Percentiles rank a stretch among this genome's conserved stretches.
phyloP scores from a whole-genome alignment of 106 monocot genomes.

The Acanthochlamys bracteata region DNA sequence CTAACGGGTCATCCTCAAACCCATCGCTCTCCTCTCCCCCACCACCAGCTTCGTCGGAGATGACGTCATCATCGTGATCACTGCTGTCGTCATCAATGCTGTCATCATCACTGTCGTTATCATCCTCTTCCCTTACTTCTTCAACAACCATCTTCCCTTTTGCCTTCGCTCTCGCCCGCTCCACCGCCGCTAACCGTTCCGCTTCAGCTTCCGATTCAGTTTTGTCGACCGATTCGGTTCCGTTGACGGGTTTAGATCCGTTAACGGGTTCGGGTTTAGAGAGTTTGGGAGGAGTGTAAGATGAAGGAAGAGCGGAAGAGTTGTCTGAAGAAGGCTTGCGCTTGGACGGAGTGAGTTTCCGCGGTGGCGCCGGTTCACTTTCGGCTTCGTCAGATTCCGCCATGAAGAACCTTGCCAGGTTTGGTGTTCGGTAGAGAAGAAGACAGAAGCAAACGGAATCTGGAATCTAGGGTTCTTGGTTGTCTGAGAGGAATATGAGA shows the following conservation, averaged over 20 bases:
- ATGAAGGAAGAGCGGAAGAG: no score
- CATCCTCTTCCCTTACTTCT: constrained; percentile 8
- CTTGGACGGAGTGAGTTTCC: no score
- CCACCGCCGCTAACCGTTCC: constrained; percentile 3
- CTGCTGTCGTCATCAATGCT: constrained; percentile 3
- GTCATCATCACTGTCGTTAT: constrained; percentile 11
- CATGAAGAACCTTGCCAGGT: no score
- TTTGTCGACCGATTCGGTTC: background rate
- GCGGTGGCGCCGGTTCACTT: no score
- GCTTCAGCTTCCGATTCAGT: background rate
- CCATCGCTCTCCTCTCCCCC: constrained; percentile 20
- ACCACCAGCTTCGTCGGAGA: background rate
- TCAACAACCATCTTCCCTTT: constrained; percentile 40
- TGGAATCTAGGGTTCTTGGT: no score
- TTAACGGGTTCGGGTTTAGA: no score
- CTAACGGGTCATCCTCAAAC: constrained; percentile 41
- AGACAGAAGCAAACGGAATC: no score
- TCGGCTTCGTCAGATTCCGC: no score
- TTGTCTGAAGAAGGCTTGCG: no score
- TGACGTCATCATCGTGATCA: constrained; percentile 10
- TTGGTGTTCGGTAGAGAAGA: no score
- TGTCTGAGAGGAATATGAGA: no score
- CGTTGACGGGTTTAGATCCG: background rate
- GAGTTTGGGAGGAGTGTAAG: no score
- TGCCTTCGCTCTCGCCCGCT: constrained; percentile 16